phyloP scores from a whole-genome alignment of 106 monocot species.

The Alisma plantagoaquatica region DNA sequence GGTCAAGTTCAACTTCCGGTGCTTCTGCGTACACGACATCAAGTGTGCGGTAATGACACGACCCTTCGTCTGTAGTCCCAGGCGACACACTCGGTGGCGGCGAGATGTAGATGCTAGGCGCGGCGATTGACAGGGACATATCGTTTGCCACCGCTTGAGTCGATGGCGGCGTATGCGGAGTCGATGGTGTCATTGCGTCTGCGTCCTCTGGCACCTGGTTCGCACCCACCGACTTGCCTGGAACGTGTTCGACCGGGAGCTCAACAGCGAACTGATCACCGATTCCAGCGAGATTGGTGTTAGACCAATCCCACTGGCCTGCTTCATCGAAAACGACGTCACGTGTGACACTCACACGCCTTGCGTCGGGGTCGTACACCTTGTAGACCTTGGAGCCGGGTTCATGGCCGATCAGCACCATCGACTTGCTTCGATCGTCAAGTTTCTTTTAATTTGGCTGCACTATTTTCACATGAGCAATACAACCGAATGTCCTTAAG shows the following conservation, averaged over 20 bases:
- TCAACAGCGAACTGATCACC: too few relatives aligned
- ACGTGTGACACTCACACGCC: conserved; percentile 1
- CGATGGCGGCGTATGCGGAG: background rate
- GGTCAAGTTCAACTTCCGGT: too few relatives aligned
- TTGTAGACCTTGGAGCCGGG: background rate
- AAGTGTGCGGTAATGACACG: too few relatives aligned
- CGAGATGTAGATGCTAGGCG: too few relatives aligned
- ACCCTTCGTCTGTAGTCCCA: too few relatives aligned
- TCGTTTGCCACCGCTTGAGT: background rate
- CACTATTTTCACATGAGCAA: background rate
- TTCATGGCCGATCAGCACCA: background rate
- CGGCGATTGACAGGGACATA: too few relatives aligned
- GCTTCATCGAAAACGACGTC: background rate
- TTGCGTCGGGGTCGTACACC: background rate
- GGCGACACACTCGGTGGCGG: too few relatives aligned
- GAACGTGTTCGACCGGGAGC: too few relatives aligned
- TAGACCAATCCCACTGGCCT: background rate
- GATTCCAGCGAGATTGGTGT: background rate
- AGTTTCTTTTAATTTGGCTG: background rate
- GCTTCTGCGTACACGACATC: too few relatives aligned
- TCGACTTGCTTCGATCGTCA: background rate
- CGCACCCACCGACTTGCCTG: too few relatives aligned
- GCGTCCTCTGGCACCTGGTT: background rate
- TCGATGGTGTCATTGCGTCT: background rate
- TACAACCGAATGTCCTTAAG: background rate